Evolutionary conservation across 768 basidiomycete species (phyloP).

Genomic region (Russula foetens): DNA sequence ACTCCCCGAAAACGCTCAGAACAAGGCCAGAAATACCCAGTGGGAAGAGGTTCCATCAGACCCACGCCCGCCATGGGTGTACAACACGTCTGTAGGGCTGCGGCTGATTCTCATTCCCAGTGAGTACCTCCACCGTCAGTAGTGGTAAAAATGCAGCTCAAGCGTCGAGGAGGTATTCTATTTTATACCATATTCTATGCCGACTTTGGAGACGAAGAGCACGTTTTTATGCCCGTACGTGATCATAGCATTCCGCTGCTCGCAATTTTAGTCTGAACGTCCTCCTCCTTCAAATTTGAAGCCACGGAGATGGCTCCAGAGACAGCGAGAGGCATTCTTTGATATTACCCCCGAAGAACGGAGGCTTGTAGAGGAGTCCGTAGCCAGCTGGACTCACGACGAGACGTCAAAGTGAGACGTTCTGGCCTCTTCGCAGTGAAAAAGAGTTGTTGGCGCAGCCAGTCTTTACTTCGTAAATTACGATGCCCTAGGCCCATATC

Average conservation of each 20-base stretch:
- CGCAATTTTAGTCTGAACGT: not conserved
- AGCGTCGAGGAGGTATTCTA: not conserved
- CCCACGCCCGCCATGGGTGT: constrained; percentile 57
- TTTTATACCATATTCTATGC: constrained; percentile 21
- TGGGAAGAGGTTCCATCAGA: constrained; percentile 26
- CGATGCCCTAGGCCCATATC: too few relatives aligned
- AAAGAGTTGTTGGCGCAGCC: not conserved
- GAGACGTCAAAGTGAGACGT: not conserved
- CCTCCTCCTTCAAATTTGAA: constrained; percentile 21
- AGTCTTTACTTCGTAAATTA: too few relatives aligned
- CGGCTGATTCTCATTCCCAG: constrained; percentile 16
- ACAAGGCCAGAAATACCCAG: not conserved
- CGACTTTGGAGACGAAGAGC: constrained; percentile 22
- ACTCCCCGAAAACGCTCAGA: not conserved
- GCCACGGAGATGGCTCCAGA: constrained; percentile 51
- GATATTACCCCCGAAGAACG: constrained; percentile 53
- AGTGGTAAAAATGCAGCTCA: not conserved
- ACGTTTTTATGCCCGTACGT: constrained; percentile 23
- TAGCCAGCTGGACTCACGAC: not conserved
- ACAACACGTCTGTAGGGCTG: constrained; percentile 21
- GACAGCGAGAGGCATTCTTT: constrained; percentile 44
- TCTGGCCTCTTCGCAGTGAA: not conserved
- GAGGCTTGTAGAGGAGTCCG: constrained; percentile 26
- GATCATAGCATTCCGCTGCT: not conserved
- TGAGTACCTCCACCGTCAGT: not conserved